phyloP scores from a whole-genome alignment of 23 red algal species.

The Gracilaria domingensis region DNA sequence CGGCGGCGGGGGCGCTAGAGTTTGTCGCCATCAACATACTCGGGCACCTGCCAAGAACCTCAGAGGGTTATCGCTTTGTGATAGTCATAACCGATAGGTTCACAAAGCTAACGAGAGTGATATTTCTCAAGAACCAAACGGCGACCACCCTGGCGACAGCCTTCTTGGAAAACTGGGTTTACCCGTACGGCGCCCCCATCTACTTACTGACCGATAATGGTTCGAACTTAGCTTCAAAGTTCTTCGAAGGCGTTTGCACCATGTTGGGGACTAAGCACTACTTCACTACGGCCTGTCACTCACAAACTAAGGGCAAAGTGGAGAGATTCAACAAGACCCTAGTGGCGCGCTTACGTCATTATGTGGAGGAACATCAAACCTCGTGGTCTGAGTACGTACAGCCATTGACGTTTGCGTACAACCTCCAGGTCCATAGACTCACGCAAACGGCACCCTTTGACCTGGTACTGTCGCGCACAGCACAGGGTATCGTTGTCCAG shows the following conservation, averaged over 20 bases:
- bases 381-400: too few species aligned
- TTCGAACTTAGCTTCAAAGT: background rate
- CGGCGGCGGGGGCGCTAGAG: background rate
- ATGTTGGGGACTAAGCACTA: background rate
- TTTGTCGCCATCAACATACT: background rate
- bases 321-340: slow-evolving; percentile 4
- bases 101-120: background rate
- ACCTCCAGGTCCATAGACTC: background rate
- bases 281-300: background rate
- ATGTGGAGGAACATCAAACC: background rate
- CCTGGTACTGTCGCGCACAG: slow-evolving; percentile 4
- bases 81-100: slow-evolving; percentile 11
- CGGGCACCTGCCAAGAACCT: background rate
- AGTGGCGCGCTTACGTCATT: background rate
- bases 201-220: slow-evolving; percentile 1
- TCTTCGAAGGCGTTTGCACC: background rate
- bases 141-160: background rate
- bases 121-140: too few species aligned
- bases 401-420: too few species aligned
- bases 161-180: slow-evolving; percentile 4
- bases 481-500: background rate
- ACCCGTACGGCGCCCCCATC: background rate
- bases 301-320: background rate
- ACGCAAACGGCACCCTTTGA: background rate
- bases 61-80: background rate